Evolutionary conservation across 768 basidiomycete genomes (phyloP), one percentile per base, ranked within the genome.

Genomic region (Lentinula aciculospora): DNA sequence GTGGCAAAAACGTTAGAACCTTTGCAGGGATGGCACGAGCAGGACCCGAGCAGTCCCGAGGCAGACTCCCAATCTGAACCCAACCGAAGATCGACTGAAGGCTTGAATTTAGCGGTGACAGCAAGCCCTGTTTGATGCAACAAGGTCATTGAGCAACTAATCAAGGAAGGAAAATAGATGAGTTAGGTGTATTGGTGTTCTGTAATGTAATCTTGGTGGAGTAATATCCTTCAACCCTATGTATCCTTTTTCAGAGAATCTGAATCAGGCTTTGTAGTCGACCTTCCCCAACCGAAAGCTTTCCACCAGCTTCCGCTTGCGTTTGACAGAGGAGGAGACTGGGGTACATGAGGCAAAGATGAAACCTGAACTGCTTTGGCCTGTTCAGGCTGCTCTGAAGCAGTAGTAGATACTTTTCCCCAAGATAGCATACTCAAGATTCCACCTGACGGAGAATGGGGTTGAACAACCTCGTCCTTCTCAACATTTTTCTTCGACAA

Each of bases 401-500:
- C 45, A 23, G 17, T 25, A 21, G 21, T 25, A 21, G 21, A 10
- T 27, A n/a, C 12, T 46, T 46, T 46, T 13, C 25, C 25, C 47
- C 47, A 49, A 5, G 47, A 32, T 7, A 49, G 15, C 47, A 49
- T 49, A 49, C 47, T 32, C 9, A 49, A 12, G 13, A 49, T 29
- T 15, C 51, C 36, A 31, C 51, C 27, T 21, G 51, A 37, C 47
- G 28, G 4, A n/a, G 51, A 51, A 15, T 4, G 3, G 27, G 49
- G 17, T 17, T 8, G n/a, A 49, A 4, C 10, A 50, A 29, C 17
- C 49, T n/a, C 2, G 15, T 62, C 1, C 56, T 56, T 34, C 57
- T 54, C 39, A 54, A 51, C 48, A 58, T 58, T 27, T 42, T 59
- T 32, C 29, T 47, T 37, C 15, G 49, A 50, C 31, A 62, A 47